These are phyloP conservation scores for Acanthamoeba quina DNA, from an alignment of 208 protist genomes.

Conservation along the genomic window DNA sequence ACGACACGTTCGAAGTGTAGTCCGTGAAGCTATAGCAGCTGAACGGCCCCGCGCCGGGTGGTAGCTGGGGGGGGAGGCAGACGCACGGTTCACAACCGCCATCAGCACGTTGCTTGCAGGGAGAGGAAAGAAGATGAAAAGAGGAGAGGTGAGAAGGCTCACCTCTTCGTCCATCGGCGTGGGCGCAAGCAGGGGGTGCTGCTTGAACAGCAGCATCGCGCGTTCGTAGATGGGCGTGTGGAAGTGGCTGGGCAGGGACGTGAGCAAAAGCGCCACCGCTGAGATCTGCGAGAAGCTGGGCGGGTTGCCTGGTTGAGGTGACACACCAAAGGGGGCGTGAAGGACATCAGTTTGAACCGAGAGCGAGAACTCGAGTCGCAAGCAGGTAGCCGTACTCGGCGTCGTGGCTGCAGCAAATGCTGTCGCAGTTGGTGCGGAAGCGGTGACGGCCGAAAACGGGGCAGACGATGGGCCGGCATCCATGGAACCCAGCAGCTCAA, in stretches of 20 bases:
- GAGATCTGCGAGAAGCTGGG: slow-evolving; percentile 8
- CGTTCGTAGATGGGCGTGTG: slow-evolving; percentile 55
- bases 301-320: neutral
- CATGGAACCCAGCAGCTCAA: neutral
- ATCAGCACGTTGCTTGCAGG: neutral
- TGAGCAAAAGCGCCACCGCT: neutral
- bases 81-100: neutral
- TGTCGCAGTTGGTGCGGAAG: neutral
- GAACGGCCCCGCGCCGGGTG: neutral
- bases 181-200: slow-evolving; percentile 9
- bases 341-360: too few species aligned
- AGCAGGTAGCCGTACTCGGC: neutral
- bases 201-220: slow-evolving; percentile 16
- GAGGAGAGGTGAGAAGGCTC: neutral
- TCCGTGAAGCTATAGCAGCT: slow-evolving; percentile 51
- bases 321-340: neutral
- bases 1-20: slow-evolving; percentile 28
- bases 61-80: too few species aligned
- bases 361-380: too few species aligned
- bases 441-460: neutral
- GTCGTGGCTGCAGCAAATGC: neutral
- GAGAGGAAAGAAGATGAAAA: neutral
- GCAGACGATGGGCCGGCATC: neutral
- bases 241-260: slow-evolving; percentile 20
- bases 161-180: slow-evolving; percentile 18